These are phyloP conservation scores for Cystoisospora suis DNA, from an alignment of 169 alveolate species.

Conservation along the genomic window DNA sequence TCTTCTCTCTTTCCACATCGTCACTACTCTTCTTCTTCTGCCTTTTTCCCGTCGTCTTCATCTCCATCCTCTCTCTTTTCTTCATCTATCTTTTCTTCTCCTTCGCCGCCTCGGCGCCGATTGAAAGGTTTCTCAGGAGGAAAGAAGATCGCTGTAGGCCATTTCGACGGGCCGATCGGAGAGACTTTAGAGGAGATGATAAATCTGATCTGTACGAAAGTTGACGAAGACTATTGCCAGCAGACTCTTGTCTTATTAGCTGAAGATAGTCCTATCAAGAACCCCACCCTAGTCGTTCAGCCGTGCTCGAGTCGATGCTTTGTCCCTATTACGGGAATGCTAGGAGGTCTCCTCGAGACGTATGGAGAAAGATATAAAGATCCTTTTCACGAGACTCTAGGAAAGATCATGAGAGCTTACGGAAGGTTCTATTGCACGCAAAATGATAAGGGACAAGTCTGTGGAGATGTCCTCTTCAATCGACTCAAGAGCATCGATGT, in stretches of 20 bases:
- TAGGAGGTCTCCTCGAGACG: conserved; percentile 71
- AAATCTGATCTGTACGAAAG: conserved; percentile 69
- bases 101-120: background rate
- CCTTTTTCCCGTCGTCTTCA: background rate
- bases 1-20: too few species aligned
- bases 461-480: conserved; percentile 72
- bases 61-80: background rate
- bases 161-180: conserved; percentile 69
- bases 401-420: conserved; percentile 72
- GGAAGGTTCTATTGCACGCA: conserved; percentile 72
- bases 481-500: conserved; percentile 20
- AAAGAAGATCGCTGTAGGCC: background rate
- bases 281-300: conserved; percentile 67
- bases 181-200: conserved; percentile 71
- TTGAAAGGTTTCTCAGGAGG: background rate
- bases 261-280: conserved; percentile 71
- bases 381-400: conserved; percentile 72
- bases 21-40: background rate
- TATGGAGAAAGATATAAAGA: conserved; percentile 68
- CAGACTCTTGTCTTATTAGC: conserved; percentile 71
- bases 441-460: conserved; percentile 67
- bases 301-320: conserved; percentile 77
- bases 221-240: conserved; percentile 72
- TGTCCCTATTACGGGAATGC: conserved; percentile 70
- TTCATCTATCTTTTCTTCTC: background rate